Evolutionary conservation across 2,329 filamentous ascomycete genomes (phyloP).

Genomic region (Septoria petroselini): DNA sequence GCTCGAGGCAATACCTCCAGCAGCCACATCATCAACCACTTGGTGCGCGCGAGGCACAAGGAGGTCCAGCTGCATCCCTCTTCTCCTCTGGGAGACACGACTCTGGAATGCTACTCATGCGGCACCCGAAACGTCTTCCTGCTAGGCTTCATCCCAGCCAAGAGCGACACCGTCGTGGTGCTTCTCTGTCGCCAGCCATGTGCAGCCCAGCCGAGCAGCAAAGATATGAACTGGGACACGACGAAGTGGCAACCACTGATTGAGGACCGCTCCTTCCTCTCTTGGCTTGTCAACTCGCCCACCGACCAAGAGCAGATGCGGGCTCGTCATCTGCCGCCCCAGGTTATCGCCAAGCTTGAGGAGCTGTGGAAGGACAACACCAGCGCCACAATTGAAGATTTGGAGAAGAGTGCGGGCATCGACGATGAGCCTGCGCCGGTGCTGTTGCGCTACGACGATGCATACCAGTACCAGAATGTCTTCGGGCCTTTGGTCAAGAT

Average conservation of each 20-base stretch:
- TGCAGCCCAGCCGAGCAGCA: slow-evolving; percentile 88
- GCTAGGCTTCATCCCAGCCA: slow-evolving; percentile 95
- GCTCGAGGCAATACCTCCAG: slow-evolving; percentile 94
- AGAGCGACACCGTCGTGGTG: slow-evolving; percentile 97
- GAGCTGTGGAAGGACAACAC: slow-evolving; percentile 98
- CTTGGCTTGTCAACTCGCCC: slow-evolving; percentile 86
- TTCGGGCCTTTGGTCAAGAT: slow-evolving; percentile 98
- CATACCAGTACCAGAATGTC: slow-evolving; percentile 97
- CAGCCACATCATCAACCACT: slow-evolving; percentile 96
- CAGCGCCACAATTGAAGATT: slow-evolving; percentile 78
- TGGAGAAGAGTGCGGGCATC: slow-evolving; percentile 86
- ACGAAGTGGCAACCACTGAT: slow-evolving; percentile 97
- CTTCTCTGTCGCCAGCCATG: slow-evolving; percentile 95
- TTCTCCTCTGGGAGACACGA: slow-evolving; percentile 90
- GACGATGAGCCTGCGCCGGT: slow-evolving; percentile 96
- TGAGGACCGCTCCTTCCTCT: slow-evolving; percentile 89
- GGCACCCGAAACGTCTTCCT: slow-evolving; percentile 99
- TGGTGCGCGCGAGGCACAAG: slow-evolving; percentile 95
- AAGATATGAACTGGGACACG: slow-evolving; percentile 99
- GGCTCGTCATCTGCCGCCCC: slow-evolving; percentile 85
- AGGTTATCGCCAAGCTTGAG: slow-evolving; percentile 93
- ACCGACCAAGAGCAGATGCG: slow-evolving; percentile 94
- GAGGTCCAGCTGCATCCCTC: slow-evolving; percentile 95
- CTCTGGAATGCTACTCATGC: slow-evolving; percentile 98
- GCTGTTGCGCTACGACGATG: slow-evolving; percentile 89